Evolutionary conservation across 202 grass and related monocot genomes (phyloP).

Genomic region (Dendrocalamus latiflorus): DNA sequence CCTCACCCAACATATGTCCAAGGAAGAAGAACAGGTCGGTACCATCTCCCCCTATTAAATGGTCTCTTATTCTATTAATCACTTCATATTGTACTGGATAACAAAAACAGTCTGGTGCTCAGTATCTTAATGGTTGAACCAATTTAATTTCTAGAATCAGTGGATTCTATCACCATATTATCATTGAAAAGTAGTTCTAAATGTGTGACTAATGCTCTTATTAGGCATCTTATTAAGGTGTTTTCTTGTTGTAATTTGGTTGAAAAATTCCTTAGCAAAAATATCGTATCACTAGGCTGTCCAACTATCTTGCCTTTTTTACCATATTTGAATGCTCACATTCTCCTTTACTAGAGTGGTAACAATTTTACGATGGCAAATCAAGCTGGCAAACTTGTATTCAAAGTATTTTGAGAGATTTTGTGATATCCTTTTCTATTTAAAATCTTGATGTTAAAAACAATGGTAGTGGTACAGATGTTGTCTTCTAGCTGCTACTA

Average conservation of each 20-base stretch:
- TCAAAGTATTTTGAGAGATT: neutral
- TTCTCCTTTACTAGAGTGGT: slow-evolving; percentile 15
- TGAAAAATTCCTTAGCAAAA: neutral
- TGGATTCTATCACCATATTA: neutral
- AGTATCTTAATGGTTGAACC: neutral
- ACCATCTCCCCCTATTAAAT: neutral
- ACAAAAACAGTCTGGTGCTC: neutral
- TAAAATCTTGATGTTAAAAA: slow-evolving; percentile 6
- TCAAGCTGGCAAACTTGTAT: slow-evolving; percentile 8
- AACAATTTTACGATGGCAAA: neutral
- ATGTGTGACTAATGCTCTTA: neutral
- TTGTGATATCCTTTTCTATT: neutral
- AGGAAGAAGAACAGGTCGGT: slow-evolving; percentile 87
- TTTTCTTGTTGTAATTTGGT: slow-evolving; percentile 7
- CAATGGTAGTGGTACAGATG: neutral
- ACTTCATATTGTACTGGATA: neutral
- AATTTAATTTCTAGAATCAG: slow-evolving; percentile 21
- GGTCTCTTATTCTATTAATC: slow-evolving; percentile 1
- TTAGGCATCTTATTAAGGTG: slow-evolving; percentile 12
- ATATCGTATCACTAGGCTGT: neutral
- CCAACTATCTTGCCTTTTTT: neutral
- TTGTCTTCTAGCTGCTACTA: neutral
- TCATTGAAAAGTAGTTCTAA: slow-evolving; percentile 2
- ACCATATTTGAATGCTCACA: neutral
- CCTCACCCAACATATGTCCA: slow-evolving; percentile 91